Evolutionary conservation across 2,329 filamentous ascomycete genomes (phyloP), one percentile per base, ranked within the genome.

Genomic region (Colletotrichum coccodes): DNA sequence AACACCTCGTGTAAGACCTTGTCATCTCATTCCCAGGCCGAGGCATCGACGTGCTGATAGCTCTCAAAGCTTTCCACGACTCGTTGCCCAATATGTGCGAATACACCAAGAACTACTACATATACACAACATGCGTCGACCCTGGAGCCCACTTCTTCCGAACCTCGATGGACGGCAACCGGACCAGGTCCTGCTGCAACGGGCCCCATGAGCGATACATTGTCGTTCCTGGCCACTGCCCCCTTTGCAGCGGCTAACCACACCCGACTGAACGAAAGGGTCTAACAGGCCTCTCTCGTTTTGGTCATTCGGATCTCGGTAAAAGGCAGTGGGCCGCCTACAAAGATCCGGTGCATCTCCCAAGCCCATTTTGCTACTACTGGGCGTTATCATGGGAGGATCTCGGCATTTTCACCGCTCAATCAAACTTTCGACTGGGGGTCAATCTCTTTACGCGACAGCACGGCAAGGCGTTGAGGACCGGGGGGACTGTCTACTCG

Each of bases 161-260:
- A 71, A 93, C 90, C 2, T 89, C 89, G 1, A 83, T 91, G 60
- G 92, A 94, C 74, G 91, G 91, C 64, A 88, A 83, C 76, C 85
- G 84, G 71, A 85, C 89, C 66, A 80, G 84, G 36, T 82, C 86
- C 36, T 94, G 92, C 73, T 75, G 86, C 6, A 84, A 86, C 64
- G 87, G 90, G 0, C 92, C 92, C 32, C 92, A 94, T 77, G 91
- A 94, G 77, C 86, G 91, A 72, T 93, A 91, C 74, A 93, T 94
- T 73, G 87, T 94, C 49, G 81, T 91, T 32, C 87, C 89, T 12
- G 91, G 90, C 63, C 86, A 86, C 75, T 92, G 83, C 72, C 83
- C 83, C 3, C 74, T 85, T 6, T 85, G 83, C 71, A 77, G 76
- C 47, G 75, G 80, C 49, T 83, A 69, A 69, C 6, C 30, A 18